These are phyloP conservation scores for Penicillium vulpinum DNA, from an alignment of 2,329 filamentous ascomycete genomes.

Conservation along the genomic window DNA sequence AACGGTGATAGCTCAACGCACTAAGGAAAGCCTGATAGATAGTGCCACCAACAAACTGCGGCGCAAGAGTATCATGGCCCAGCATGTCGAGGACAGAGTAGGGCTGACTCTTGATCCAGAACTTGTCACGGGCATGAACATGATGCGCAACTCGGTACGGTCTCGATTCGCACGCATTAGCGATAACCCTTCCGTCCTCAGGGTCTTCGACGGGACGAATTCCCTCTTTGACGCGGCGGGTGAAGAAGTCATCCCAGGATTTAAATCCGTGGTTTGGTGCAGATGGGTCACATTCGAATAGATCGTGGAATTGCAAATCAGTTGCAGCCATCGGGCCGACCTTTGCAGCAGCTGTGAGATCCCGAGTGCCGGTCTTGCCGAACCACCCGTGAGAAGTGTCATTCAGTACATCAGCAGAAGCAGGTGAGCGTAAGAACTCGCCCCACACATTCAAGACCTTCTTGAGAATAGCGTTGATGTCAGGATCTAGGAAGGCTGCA, in stretches of 20 bases:
- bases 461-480: constrained; percentile 55
- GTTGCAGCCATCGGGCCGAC: constrained; percentile 19
- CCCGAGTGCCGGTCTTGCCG: constrained; percentile 49
- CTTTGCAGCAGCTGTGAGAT: constrained; percentile 40
- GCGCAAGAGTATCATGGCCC: constrained; percentile 52
- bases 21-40: constrained; percentile 71
- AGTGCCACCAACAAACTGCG: constrained; percentile 61
- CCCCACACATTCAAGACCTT: constrained; percentile 58
- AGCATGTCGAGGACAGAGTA: constrained; percentile 68
- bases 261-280: constrained; percentile 53
- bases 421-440: constrained; percentile 51
- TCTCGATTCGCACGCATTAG: constrained; percentile 65
- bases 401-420: constrained; percentile 55
- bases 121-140: constrained; percentile 59
- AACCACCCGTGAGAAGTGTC: constrained; percentile 56
- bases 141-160: constrained; percentile 55
- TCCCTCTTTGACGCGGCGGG: constrained; percentile 54
- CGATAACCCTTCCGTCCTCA: constrained; percentile 51
- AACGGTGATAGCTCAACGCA: constrained; percentile 68
- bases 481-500: constrained; percentile 54
- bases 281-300: constrained; percentile 32
- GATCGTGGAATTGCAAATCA: constrained; percentile 29
- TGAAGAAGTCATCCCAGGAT: constrained; percentile 73
- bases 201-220: constrained; percentile 63
- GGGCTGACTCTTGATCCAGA: constrained; percentile 69